Percentiles rank a stretch among this genome's conserved stretches.
phyloP scores from a whole-genome alignment of 1,139 yeast species.

The Taphrina sp. region DNA sequence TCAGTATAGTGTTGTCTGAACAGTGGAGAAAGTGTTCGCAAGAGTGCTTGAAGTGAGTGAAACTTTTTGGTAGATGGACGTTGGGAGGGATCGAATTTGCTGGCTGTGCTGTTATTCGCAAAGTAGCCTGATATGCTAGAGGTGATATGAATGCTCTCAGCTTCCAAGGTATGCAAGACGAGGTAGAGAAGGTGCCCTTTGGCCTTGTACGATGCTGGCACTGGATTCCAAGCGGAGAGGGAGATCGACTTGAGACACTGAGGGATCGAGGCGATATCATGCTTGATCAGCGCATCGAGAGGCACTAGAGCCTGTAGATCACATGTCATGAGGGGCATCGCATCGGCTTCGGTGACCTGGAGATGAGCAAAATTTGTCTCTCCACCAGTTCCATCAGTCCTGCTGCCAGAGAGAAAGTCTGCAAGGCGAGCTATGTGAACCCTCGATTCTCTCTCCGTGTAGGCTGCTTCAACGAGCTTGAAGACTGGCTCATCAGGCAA shows the following conservation, averaged over 20 bases:
- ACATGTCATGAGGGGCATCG: slow-evolving; percentile 19
- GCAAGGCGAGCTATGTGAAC: slow-evolving; percentile 52
- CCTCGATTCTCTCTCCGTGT: slow-evolving; percentile 51
- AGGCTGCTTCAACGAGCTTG: slow-evolving; percentile 48
- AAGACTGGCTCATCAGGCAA: slow-evolving; percentile 41
- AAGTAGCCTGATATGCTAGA: slow-evolving; percentile 75
- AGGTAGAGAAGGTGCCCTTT: slow-evolving; percentile 82
- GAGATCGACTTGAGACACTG: slow-evolving; percentile 50
- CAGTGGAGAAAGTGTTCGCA: slow-evolving; percentile 56
- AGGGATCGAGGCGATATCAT: slow-evolving; percentile 37
- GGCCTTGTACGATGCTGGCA: slow-evolving; percentile 60
- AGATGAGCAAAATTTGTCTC: slow-evolving; percentile 46
- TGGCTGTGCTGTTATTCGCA: slow-evolving; percentile 65
- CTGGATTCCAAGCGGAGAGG: slow-evolving; percentile 85
- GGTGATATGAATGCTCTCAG: slow-evolving; percentile 74
- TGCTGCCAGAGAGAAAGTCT: slow-evolving; percentile 49
- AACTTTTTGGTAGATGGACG: slow-evolving; percentile 47
- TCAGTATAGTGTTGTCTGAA: slow-evolving; percentile 49
- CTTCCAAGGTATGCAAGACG: slow-evolving; percentile 72
- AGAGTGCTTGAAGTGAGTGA: slow-evolving; percentile 55
- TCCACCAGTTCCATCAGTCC: slow-evolving; percentile 47
- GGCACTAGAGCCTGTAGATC: background rate
- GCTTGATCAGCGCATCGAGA: slow-evolving; percentile 5
- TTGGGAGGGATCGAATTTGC: slow-evolving; percentile 64
- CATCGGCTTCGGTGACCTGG: slow-evolving; percentile 32